phyloP scores from a whole-genome alignment of 192 early-diverging fungal genomes.

The Backusella sp. region DNA sequence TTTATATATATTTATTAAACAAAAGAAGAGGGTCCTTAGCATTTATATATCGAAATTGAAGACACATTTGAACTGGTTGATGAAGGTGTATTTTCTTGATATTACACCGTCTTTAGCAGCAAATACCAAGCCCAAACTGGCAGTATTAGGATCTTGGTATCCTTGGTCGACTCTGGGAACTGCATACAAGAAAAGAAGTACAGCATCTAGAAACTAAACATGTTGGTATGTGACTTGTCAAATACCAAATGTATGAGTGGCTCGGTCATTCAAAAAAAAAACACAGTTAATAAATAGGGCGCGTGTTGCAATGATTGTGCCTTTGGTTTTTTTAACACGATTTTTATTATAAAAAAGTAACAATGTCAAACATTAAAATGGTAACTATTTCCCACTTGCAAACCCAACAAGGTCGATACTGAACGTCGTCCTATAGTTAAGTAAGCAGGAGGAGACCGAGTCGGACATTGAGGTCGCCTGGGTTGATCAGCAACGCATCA shows the following conservation, averaged over 20 bases:
- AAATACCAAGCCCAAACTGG: too few species aligned
- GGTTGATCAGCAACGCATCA: conserved; percentile 97
- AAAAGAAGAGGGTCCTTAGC: too few species aligned
- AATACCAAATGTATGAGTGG: background rate
- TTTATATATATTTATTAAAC: too few species aligned
- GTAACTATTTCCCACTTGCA: background rate
- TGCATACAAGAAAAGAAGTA: too few species aligned
- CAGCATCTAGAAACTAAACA: too few species aligned
- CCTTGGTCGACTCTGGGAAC: too few species aligned
- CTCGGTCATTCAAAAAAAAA: background rate
- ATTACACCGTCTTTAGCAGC: too few species aligned
- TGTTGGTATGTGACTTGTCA: too few species aligned
- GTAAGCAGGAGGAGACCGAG: conserved; percentile 74
- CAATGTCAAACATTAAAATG: conserved; percentile 33
- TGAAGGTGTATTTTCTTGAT: too few species aligned
- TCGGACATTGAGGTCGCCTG: conserved; percentile 91
- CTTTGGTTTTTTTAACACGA: background rate
- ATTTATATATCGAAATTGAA: too few species aligned
- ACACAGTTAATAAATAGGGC: background rate
- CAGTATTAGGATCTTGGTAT: too few species aligned
- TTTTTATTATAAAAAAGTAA: conserved; percentile 2
- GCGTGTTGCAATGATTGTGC: background rate
- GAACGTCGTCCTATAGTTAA: conserved; percentile 16
- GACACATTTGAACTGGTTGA: too few species aligned
- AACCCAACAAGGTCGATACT: background rate